Conservation (phyloP, 805 yeast genomes). For the Lipomyces yamanashiensis region DNA sequence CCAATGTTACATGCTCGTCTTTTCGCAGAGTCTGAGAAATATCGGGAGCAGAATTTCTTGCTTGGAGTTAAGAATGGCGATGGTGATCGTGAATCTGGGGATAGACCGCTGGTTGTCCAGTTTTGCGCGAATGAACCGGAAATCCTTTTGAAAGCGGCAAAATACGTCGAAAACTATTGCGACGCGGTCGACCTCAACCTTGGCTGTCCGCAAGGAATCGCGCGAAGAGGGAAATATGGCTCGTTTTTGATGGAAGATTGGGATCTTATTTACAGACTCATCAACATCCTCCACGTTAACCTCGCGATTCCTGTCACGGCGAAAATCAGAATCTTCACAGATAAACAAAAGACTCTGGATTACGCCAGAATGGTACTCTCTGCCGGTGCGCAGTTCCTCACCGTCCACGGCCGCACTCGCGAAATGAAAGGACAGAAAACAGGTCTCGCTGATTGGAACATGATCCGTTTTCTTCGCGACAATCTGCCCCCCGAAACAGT, state of each 20-base stretch:
- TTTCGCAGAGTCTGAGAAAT: constrained; percentile 82
- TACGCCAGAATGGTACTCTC: constrained; percentile 87
- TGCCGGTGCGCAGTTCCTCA: constrained; percentile 95
- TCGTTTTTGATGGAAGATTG: constrained; percentile 97
- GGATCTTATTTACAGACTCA: constrained; percentile 72
- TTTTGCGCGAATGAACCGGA: constrained; percentile 97
- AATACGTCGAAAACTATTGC: constrained; percentile 75
- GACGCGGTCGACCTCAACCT: constrained; percentile 95
- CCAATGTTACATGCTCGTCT: constrained; percentile 96
- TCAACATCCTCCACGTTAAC: constrained; percentile 72
- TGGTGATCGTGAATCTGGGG: constrained; percentile 48
- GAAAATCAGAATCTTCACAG: constrained; percentile 87
- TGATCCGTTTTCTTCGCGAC: constrained; percentile 73
- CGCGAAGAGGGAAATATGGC: constrained; percentile 92
- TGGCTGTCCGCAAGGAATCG: constrained; percentile 99
- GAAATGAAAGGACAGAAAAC: constrained; percentile 98
- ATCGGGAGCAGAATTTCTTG: constrained; percentile 67
- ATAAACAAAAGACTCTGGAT: constrained; percentile 76
- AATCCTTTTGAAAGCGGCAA: constrained; percentile 78
- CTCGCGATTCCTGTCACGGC: constrained; percentile 87
- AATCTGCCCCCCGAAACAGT: constrained; percentile 82
- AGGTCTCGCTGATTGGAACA: constrained; percentile 93
- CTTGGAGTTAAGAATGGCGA: constrained; percentile 70
- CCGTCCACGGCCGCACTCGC: constrained; percentile 94
- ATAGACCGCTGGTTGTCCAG: constrained; percentile 89